Evolutionary conservation across 176 grass and related monocot genomes (phyloP), one percentile per base, ranked within the genome.

Genomic region (Panicum miliaceum): DNA sequence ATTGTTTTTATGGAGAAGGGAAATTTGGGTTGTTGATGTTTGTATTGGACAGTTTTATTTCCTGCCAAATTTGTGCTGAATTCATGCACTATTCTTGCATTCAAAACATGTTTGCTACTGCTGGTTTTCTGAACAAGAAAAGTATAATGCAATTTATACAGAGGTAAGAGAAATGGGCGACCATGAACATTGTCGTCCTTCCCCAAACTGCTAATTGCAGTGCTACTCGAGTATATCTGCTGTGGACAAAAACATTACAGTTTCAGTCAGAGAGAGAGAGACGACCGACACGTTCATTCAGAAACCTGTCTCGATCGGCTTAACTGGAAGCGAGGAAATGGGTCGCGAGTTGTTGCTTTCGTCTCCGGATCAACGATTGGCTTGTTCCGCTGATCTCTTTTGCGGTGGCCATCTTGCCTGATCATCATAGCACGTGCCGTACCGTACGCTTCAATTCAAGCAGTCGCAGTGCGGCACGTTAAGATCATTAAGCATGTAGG

Each of bases 291-390:
- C 1, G 3, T 14, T 41, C 19, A 14, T 4, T 43, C 38, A n/a
- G 10, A 25, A 43, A 43, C 22, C 9, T 42, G 37, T 23, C 0
- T 23, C 9, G 36, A 0, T 23, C 9, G 36, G 19, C 38, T 68
- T 23, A 20, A 67, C 38, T 22, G 34, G 18, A 40, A 68, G 35
- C 13, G 62, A 68, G 22, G 20, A 68, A 68, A 68, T n/a, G 65
- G 19, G 36, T 23, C 34, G 12, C 50, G 50, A 52, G 15, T 52
- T 52, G 15, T 48, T 84, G 71, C 47, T 84, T 84, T 42, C 62
- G 19, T 29, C 36, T 40, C 73, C 53, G 40, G 35, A 59, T 59
- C 51, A 36, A 58, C n/a, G 32, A 40, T 23, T 58, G 73, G 38
- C 29, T 60, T 60, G 12, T 64, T 35, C 29, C 34, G 34, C 26